Conservation (phyloP, 495 filamentous ascomycete species). For the Parathielavia hyrcaniae region DNA sequence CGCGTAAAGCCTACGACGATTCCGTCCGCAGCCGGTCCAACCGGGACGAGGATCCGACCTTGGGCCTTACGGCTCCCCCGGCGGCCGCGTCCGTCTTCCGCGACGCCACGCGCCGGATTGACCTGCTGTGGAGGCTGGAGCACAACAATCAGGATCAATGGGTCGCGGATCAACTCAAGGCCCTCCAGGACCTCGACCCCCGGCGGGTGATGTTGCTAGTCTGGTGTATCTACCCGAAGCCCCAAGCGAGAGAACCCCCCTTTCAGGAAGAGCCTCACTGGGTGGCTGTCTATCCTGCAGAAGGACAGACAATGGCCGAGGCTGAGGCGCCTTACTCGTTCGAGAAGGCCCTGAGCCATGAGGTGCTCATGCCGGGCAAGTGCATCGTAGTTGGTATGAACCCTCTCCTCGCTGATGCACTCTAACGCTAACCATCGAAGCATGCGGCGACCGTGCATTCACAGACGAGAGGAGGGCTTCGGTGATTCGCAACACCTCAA, state of each 20-base stretch:
- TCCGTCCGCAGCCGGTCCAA: not conserved
- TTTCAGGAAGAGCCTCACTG: not conserved
- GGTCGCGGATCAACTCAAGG: slow-evolving; percentile 4
- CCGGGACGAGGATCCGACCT: not conserved
- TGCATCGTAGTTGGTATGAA: slow-evolving; percentile 6
- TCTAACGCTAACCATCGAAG: slow-evolving; percentile 3
- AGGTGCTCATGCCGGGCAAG: slow-evolving; percentile 5
- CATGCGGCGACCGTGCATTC: slow-evolving; percentile 6
- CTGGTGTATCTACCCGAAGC: slow-evolving; percentile 9
- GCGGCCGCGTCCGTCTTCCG: not conserved
- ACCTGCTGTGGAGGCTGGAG: slow-evolving; percentile 8
- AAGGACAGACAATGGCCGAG: slow-evolving; percentile 1
- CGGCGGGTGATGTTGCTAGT: slow-evolving; percentile 3
- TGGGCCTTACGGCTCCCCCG: not conserved
- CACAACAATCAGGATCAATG: slow-evolving; percentile 1
- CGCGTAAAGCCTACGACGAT: slow-evolving; percentile 5
- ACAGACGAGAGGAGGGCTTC: slow-evolving; percentile 7
- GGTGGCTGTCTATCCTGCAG: slow-evolving; percentile 4
- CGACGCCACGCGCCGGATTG: slow-evolving; percentile 3
- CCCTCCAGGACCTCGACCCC: slow-evolving; percentile 3
- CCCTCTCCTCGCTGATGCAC: not conserved
- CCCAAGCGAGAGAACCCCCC: not conserved
- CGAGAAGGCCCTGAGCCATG: slow-evolving; percentile 6
- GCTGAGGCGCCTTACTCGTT: slow-evolving; percentile 9
- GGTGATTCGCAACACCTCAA: slow-evolving; percentile 8